A percentile compares a stretch with the other conserved stretches of the same genome.
These are phyloP conservation scores for Thyridium curvatum DNA, from an alignment of 2,329 filamentous ascomycete species.

Conservation along the genomic window DNA sequence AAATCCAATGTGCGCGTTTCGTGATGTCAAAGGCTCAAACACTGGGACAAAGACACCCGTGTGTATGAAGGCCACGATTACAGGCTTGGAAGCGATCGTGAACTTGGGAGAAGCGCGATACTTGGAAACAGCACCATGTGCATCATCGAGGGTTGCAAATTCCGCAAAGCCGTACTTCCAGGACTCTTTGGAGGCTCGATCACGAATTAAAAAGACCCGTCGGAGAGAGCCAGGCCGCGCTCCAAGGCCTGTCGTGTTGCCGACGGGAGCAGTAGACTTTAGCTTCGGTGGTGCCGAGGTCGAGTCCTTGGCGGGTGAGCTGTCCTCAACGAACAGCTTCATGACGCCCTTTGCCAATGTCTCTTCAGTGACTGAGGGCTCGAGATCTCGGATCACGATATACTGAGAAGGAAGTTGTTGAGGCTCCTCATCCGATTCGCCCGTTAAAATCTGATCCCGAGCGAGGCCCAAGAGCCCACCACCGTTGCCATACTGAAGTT, in stretches of 20 bases:
- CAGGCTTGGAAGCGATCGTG: constrained; percentile 68
- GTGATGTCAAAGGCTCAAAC: neutral
- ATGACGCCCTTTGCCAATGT: constrained; percentile 66
- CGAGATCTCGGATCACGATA: constrained; percentile 66
- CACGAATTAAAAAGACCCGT: constrained; percentile 70
- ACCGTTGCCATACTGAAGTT: constrained; percentile 4
- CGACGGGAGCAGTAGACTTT: constrained; percentile 52
- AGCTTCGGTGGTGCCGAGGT: constrained; percentile 44
- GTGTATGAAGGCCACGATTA: constrained; percentile 69
- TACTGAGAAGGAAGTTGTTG: constrained; percentile 63
- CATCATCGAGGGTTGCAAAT: constrained; percentile 71
- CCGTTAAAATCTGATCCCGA: constrained; percentile 29
- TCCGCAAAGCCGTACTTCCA: constrained; percentile 82
- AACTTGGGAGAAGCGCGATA: constrained; percentile 68
- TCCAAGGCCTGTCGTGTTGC: constrained; percentile 55
- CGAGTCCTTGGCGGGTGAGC: constrained; percentile 37
- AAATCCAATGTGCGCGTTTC: constrained; percentile 50
- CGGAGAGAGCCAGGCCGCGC: constrained; percentile 69
- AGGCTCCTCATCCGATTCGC: constrained; percentile 35
- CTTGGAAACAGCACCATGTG: constrained; percentile 66
- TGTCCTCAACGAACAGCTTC: constrained; percentile 60
- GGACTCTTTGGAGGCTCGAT: constrained; percentile 63
- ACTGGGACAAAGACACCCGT: constrained; percentile 76
- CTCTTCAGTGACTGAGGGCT: constrained; percentile 65
- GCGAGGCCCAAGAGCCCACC: constrained; percentile 8